Evolutionary conservation across 257 asterid species (phyloP), one percentile per base, ranked within the genome.

Genomic region (Gardenia jasminoides): DNA sequence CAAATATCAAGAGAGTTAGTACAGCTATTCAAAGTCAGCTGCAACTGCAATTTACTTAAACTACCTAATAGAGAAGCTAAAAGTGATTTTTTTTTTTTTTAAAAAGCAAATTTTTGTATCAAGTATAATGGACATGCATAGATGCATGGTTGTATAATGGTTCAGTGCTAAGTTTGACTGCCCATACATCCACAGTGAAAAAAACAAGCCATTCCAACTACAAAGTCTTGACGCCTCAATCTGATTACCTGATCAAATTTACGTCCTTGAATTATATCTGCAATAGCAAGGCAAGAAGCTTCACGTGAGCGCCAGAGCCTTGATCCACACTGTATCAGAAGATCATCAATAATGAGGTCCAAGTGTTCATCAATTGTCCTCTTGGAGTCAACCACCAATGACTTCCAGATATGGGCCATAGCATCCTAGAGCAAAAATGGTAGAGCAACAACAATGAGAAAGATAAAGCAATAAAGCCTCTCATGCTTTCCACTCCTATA

Each of bases 251-350:
- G 97, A 82, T 87, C 92, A 89, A 91, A 92, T 81, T 92, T 93
- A 73, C 98, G 96, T 74, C 99, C 99, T 86, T 95, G 99, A 80
- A 93, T 91, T 80, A 95, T 82, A 87, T 95, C 99, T 30, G 97
- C 97, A 76, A 95, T 88, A 62, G 99, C 98, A 87, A 93, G 99
- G 85, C 98, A 93, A 80, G 98, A 95, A 85, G 99, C 93, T 87
- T 93, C 98, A 82, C 99, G 92, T 80, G 98, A 95, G 31, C 99
- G 92, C 99, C 99, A 95, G 74, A 95, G 97, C 87, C 99, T 88
- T 76, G 99, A 95, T 81, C 99, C 99, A 80, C 96, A 89, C 85
- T 95, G 97, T 82, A 79, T 77, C 89, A 95, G 83, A 79, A 95
- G 97, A 89, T 95, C 99, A 73, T 95, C 97, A 24, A 91, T 67